These are phyloP conservation scores for Staphylotrichum longicolle DNA, from an alignment of 495 filamentous ascomycete species.

Conservation along the genomic window DNA sequence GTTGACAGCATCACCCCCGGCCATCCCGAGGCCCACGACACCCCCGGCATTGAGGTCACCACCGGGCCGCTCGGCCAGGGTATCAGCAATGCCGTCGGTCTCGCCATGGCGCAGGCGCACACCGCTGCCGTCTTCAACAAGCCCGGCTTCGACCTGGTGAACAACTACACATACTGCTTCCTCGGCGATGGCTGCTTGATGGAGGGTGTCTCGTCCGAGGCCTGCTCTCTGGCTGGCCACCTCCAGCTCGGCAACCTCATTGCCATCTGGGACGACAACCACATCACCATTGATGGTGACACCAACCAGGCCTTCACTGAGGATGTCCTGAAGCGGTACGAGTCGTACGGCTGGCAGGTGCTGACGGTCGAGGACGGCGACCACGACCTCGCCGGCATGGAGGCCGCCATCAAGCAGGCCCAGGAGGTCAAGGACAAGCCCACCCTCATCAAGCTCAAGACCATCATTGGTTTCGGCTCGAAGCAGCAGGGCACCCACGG, in stretches of 20 bases:
- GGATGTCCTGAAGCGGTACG: conserved; percentile 92
- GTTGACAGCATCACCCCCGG: conserved; percentile 93
- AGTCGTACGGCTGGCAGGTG: conserved; percentile 96
- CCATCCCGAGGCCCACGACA: conserved; percentile 96
- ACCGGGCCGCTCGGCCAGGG: conserved; percentile 96
- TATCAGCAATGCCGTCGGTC: conserved; percentile 92
- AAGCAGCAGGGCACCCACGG: conserved; percentile 87
- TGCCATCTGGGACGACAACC: conserved; percentile 96
- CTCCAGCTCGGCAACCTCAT: conserved; percentile 97
- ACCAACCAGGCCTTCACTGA: conserved; percentile 96
- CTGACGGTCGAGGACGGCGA: conserved; percentile 87
- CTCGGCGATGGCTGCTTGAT: conserved; percentile 98
- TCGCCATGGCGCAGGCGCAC: conserved; percentile 93
- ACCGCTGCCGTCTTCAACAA: conserved; percentile 93
- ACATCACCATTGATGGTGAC: conserved; percentile 89
- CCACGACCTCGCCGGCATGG: conserved; percentile 82
- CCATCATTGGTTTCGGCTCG: conserved; percentile 97
- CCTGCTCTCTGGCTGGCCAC: conserved; percentile 89
- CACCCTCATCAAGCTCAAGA: conserved; percentile 93
- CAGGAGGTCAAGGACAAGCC: conserved; percentile 93
- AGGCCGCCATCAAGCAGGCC: conserved; percentile 79
- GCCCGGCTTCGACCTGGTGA: conserved; percentile 84
- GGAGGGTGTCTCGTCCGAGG: conserved; percentile 96
- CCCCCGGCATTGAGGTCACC: conserved; percentile 94
- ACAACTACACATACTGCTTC: conserved; percentile 96